Evolutionary conservation across 2,329 filamentous ascomycete genomes (phyloP).

Genomic region (Aspergillus fructus): DNA sequence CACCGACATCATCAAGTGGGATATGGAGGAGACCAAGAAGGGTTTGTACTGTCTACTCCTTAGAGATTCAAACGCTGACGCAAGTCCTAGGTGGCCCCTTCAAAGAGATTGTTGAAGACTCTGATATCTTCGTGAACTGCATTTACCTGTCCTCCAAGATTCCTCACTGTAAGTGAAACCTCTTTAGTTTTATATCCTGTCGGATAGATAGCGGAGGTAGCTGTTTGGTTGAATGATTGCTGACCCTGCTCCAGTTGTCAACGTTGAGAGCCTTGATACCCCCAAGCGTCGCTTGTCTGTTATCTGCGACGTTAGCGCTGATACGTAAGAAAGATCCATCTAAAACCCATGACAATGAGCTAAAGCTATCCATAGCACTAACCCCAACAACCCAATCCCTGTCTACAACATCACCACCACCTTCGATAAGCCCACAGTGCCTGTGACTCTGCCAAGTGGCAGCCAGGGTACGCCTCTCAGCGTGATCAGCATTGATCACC

Average conservation of each 20-base stretch:
- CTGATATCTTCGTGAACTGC: slow-evolving; percentile 80
- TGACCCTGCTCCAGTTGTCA: slow-evolving; percentile 54
- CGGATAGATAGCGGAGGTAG: background rate
- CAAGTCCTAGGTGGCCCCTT: slow-evolving; percentile 64
- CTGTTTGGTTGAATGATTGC: background rate
- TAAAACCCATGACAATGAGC: background rate
- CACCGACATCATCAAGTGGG: slow-evolving; percentile 69
- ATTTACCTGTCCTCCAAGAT: slow-evolving; percentile 81
- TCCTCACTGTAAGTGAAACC: slow-evolving; percentile 57
- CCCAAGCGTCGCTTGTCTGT: slow-evolving; percentile 73
- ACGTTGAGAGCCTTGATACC: slow-evolving; percentile 65
- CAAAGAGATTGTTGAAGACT: slow-evolving; percentile 67
- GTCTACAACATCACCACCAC: slow-evolving; percentile 84
- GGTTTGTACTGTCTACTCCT: slow-evolving; percentile 36
- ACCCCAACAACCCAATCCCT: slow-evolving; percentile 57
- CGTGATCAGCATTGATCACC: slow-evolving; percentile 86
- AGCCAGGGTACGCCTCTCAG: slow-evolving; percentile 62
- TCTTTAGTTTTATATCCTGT: background rate
- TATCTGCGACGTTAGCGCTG: slow-evolving; percentile 68
- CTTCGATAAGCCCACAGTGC: slow-evolving; percentile 83
- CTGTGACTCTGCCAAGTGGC: slow-evolving; percentile 56
- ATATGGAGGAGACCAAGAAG: slow-evolving; percentile 75
- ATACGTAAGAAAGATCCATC: slow-evolving; percentile 31
- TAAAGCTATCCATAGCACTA: slow-evolving; percentile 35
- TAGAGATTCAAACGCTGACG: slow-evolving; percentile 11